phyloP scores from a whole-genome alignment of 495 filamentous ascomycete genomes.

The Penicillium argentinense region DNA sequence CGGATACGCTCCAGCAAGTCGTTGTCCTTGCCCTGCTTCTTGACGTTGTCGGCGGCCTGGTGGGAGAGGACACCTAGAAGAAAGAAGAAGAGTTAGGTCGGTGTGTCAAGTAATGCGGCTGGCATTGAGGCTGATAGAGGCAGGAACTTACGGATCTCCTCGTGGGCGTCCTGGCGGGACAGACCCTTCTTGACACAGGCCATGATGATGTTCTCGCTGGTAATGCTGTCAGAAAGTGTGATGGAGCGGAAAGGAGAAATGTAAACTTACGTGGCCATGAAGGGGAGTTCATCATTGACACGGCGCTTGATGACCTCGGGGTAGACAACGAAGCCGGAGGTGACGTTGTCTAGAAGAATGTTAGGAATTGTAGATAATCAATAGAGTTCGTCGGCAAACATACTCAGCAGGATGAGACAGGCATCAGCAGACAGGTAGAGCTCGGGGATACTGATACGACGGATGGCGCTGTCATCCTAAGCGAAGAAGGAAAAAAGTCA shows the following conservation, averaged over 20 bases:
- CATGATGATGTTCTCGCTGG: conserved; percentile 74
- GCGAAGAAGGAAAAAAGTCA: conserved; percentile 9
- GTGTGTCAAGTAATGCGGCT: neutral
- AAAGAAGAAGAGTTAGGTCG: conserved; percentile 2
- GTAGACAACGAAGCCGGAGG: conserved; percentile 82
- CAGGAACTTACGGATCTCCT: conserved; percentile 62
- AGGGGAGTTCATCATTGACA: conserved; percentile 79
- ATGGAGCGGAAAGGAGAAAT: neutral
- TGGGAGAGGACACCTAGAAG: conserved; percentile 74
- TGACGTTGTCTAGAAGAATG: conserved; percentile 64
- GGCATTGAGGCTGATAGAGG: neutral
- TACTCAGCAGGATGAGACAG: conserved; percentile 66
- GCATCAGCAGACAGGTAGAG: conserved; percentile 82
- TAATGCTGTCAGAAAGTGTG: conserved; percentile 15
- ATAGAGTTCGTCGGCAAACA: conserved; percentile 9
- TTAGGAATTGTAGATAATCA: conserved; percentile 3
- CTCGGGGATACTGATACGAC: conserved; percentile 74
- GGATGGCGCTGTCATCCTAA: conserved; percentile 60
- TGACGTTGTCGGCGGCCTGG: conserved; percentile 77
- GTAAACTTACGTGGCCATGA: conserved; percentile 72
- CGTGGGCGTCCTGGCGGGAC: conserved; percentile 88
- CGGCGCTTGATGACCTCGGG: conserved; percentile 69
- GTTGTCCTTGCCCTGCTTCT: conserved; percentile 75
- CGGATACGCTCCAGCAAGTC: conserved; percentile 83
- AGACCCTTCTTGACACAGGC: conserved; percentile 70